Evolutionary conservation across 1,139 yeast genomes (phyloP).

Genomic region (Yamadazyma pseudoaaseri): DNA sequence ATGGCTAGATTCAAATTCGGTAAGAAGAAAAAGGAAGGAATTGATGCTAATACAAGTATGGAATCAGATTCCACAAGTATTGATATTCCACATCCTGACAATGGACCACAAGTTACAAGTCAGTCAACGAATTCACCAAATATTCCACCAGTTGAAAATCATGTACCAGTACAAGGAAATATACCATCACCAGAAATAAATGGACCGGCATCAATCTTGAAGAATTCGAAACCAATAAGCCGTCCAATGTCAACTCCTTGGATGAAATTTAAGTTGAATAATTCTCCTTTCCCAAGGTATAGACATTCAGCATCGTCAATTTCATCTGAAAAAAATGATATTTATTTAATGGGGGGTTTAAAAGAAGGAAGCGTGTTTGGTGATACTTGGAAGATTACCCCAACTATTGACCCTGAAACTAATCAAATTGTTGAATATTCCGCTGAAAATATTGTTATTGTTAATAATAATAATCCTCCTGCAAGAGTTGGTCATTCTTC

Average conservation of each 20-base stretch:
- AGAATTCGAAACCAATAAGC: conserved; percentile 1
- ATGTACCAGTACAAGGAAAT: too few species aligned
- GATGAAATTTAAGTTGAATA: conserved; percentile 65
- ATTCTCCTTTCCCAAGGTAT: conserved; percentile 91
- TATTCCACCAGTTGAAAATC: too few species aligned
- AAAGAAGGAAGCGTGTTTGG: conserved; percentile 92
- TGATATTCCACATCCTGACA: conserved; percentile 1
- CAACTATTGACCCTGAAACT: conserved; percentile 28
- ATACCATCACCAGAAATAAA: too few species aligned
- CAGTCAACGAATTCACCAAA: too few species aligned
- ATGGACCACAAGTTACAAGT: background rate
- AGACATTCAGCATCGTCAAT: conserved; percentile 85
- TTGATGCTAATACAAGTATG: conserved; percentile 12
- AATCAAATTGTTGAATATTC: conserved; percentile 34
- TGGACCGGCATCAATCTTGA: background rate
- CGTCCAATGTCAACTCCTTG: conserved; percentile 54
- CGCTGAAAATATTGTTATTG: conserved; percentile 63
- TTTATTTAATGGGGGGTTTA: conserved; percentile 92
- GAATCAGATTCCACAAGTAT: conserved; percentile 3
- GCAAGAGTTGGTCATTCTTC: conserved; percentile 98
- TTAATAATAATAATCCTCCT: conserved; percentile 65
- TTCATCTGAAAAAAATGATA: conserved; percentile 76
- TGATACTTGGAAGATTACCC: conserved; percentile 81
- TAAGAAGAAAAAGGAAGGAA: conserved; percentile 10
- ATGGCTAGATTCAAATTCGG: conserved; percentile 20